Evolutionary conservation across 202 grass and related monocot species (phyloP), one percentile per base, ranked within the genome.

Genomic region (Zoysia matrella): DNA sequence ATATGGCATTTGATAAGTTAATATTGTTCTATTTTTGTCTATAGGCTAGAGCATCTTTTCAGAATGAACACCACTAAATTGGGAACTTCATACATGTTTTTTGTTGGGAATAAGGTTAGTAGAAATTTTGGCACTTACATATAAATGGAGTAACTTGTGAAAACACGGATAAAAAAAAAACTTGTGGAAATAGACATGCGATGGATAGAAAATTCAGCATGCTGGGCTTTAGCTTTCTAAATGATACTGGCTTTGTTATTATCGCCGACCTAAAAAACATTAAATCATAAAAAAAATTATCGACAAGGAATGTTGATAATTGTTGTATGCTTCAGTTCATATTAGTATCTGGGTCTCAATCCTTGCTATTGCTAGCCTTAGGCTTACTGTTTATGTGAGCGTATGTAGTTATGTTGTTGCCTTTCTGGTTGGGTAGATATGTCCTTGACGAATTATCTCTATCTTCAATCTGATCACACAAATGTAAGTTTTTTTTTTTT

Each of bases 401-500:
- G 14, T 51, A 40, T 65, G 43, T 1, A 1, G n/a, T n/a, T n/a
- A n/a, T 8, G 52, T 10, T 52, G 16, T 56, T 3, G 3, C 14
- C 2, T 5, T 68, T 78, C 30, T 39, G 73, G 18, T 30, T 50
- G 3, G 55, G 43, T 62, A 71, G 50, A 13, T n/a, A 40, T 52
- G 18, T 40, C 1, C 43, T 78, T 67, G 68, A 43, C 11, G 45
- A 45, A 16, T 57, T 80, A 9, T 70, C 72, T 2, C 2, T 48
- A 39, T 10, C 30, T 40, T 47, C 8, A 4, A 68, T 16, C 6
- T 61, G 40, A 81, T 72, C 45, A 52, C 60, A 55, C 75, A 41
- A 50, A 52, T 85, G n/a, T 71, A 61, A 55, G 60, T 57, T 11
- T 72, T 76, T 65, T 51, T 49, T 18, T 82, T 47, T 72, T n/a